Percentiles rank a stretch among this genome's conserved stretches.
These are phyloP conservation scores for Austroboletus festivus DNA, from an alignment of 768 basidiomycete genomes.

Conservation along the genomic window DNA sequence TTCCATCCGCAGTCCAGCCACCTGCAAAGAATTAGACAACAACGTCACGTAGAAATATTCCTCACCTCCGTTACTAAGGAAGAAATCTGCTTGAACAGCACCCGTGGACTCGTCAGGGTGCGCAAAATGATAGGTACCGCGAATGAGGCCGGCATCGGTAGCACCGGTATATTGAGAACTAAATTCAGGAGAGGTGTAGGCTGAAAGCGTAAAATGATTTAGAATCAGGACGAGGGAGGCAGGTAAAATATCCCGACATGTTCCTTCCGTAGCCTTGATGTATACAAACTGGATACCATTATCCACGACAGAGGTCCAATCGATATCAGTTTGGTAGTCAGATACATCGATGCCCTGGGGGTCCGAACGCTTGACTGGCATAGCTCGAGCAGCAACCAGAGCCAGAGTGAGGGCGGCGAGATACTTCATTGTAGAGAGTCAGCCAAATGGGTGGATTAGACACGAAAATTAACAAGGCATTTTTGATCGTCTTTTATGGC, in stretches of 20 bases:
- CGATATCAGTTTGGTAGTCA: constrained; percentile 42
- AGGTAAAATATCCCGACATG: constrained; percentile 32
- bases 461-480: no score
- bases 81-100: constrained; percentile 56
- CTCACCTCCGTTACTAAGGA: constrained; percentile 54
- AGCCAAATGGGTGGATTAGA: not conserved
- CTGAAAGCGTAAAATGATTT: no score
- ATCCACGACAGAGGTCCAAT: constrained; percentile 50
- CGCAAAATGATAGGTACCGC: constrained; percentile 62
- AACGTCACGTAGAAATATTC: not conserved
- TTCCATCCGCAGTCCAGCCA: constrained; percentile 54
- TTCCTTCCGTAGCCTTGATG: constrained; percentile 70
- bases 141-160: constrained; percentile 52
- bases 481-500: constrained; percentile 13
- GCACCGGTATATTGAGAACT: constrained; percentile 54
- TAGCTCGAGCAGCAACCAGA: constrained; percentile 13
- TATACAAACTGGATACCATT: constrained; percentile 55
- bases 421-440: constrained; percentile 17
- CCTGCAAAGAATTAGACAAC: constrained; percentile 27
- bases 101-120: constrained; percentile 52
- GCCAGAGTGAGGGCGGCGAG: constrained; percentile 15
- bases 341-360: constrained; percentile 59
- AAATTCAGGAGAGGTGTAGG: constrained; percentile 32
- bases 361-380: constrained; percentile 30
- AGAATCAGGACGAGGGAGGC: not conserved